Evolutionary conservation across 176 grass and related monocot species (phyloP).

Genomic region (Otatea glauca): DNA sequence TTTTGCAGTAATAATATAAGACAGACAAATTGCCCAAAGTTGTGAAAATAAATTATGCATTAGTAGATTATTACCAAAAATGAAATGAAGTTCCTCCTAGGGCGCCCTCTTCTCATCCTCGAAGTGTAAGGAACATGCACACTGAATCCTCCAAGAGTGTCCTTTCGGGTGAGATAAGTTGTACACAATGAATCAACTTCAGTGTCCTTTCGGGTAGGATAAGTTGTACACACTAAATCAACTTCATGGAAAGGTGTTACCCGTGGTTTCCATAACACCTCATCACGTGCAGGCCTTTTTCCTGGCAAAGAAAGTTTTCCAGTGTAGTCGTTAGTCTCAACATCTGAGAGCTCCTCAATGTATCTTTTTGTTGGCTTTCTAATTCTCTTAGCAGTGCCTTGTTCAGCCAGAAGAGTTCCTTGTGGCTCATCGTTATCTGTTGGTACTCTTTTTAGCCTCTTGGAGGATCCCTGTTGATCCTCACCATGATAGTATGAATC

Average conservation of each 20-base stretch:
- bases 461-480: constrained; percentile 60
- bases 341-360: constrained; percentile 87
- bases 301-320: constrained; percentile 54
- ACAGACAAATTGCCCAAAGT: neutral
- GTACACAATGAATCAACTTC: constrained; percentile 44
- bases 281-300: constrained; percentile 51
- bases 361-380: constrained; percentile 97
- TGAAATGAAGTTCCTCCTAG: constrained; percentile 71
- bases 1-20: constrained; percentile 19
- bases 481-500: constrained; percentile 51
- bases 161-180: constrained; percentile 65
- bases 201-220: constrained; percentile 75
- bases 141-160: constrained; percentile 79
- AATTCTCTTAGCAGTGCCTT: constrained; percentile 68
- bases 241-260: constrained; percentile 46
- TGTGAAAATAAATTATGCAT: constrained; percentile 19
- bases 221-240: constrained; percentile 39
- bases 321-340: constrained; percentile 56
- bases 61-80: constrained; percentile 74
- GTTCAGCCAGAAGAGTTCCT: constrained; percentile 43
- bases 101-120: constrained; percentile 85
- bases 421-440: constrained; percentile 45
- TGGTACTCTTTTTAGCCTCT: constrained; percentile 51
- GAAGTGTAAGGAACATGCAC: constrained; percentile 80
- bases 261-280: constrained; percentile 45